Conservation (phyloP, 176 grass and related monocot species). For the Zizania latifolia region DNA sequence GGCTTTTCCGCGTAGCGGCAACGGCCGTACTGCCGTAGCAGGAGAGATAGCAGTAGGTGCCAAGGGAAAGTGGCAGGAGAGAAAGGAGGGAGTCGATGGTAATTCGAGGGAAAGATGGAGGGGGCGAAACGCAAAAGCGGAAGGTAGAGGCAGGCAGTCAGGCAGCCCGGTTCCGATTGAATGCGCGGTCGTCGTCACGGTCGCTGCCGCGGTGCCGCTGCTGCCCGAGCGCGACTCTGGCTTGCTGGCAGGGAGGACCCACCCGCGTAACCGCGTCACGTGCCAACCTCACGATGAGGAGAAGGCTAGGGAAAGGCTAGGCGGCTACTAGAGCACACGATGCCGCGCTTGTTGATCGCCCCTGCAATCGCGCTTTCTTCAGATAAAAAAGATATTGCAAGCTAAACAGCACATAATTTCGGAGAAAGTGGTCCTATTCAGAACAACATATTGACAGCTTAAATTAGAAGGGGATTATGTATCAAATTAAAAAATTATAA, state of each 20-base stretch:
- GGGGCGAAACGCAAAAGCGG: background rate
- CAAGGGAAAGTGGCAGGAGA: background rate
- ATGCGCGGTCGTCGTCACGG: constrained; percentile 26
- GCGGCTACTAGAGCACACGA: too few species aligned
- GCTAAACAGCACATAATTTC: too few species aligned
- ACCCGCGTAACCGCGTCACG: constrained; percentile 15
- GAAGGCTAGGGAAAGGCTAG: too few species aligned
- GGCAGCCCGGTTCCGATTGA: too few species aligned
- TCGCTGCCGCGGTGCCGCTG: constrained; percentile 15
- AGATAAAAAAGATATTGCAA: too few species aligned
- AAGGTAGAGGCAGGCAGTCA: too few species aligned
- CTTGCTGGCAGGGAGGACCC: background rate
- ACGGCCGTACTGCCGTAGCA: background rate
- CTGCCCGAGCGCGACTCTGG: background rate
- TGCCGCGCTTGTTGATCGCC: too few species aligned
- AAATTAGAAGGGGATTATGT: too few species aligned
- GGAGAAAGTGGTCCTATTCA: too few species aligned
- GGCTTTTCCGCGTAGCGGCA: constrained; percentile 15
- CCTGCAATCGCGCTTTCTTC: too few species aligned
- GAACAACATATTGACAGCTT: too few species aligned
- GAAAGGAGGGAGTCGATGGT: background rate
- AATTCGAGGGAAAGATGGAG: background rate
- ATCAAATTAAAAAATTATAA: too few species aligned
- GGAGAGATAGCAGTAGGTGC: background rate
- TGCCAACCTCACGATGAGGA: background rate